Evolutionary conservation across 2,329 filamentous ascomycete species (phyloP).

Genomic region (Emmonsia crescens): DNA sequence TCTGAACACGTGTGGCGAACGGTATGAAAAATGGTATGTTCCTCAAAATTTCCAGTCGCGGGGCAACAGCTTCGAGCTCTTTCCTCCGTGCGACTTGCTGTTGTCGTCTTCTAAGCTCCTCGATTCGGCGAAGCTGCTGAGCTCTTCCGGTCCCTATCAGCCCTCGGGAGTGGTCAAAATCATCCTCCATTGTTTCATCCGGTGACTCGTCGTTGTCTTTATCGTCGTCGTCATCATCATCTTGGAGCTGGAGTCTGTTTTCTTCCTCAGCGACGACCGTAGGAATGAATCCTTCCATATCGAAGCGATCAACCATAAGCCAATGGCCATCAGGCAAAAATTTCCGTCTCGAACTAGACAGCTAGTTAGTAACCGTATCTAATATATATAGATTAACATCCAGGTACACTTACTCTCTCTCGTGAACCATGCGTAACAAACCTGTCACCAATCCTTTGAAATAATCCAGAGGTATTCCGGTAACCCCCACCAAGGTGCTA

Average conservation of each 20-base stretch:
- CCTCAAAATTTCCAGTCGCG: conserved; percentile 77
- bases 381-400: neutral
- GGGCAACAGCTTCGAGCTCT: conserved; percentile 66
- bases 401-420: conserved; percentile 52
- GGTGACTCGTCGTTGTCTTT: conserved; percentile 39
- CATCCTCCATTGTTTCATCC: conserved; percentile 27
- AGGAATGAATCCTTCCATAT: conserved; percentile 78
- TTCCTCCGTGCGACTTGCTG: conserved; percentile 58
- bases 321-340: conserved; percentile 81
- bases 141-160: conserved; percentile 49
- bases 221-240: conserved; percentile 51
- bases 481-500: conserved; percentile 48
- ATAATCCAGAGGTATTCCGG: conserved; percentile 65
- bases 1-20: conserved; percentile 79
- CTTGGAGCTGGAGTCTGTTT: conserved; percentile 56
- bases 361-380: conserved; percentile 1
- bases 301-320: conserved; percentile 81
- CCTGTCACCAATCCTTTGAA: conserved; percentile 71
- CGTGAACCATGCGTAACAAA: conserved; percentile 77
- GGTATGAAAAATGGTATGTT: conserved; percentile 97
- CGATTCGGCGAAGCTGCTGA: conserved; percentile 51
- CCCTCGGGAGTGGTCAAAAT: conserved; percentile 23
- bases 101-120: conserved; percentile 53
- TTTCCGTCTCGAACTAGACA: conserved; percentile 56
- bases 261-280: conserved; percentile 84